Base-by-base conservation (phyloP, 805 yeast genomes). In the Wickerhamiella lipophila region DNA sequence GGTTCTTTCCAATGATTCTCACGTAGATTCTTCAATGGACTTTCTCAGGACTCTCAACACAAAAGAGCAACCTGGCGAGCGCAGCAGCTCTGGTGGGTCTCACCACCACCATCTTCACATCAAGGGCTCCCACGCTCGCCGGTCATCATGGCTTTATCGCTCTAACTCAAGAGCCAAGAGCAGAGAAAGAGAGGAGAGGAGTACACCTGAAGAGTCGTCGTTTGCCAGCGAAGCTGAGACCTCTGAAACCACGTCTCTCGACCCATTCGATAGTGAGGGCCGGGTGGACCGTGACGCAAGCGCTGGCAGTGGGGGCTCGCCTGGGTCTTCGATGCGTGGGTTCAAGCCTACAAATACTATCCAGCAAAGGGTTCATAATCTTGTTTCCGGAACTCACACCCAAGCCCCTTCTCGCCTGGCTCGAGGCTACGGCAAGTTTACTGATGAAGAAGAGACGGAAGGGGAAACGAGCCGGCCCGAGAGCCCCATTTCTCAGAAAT, bases 371-470 rank as follows among this genome's bases (percentile, higher is more conserved):
- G 63, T 65, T 22, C 60, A 63, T 27, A 53, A 55, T 32, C 60
- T 63, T 29, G 55, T 65, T 35, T 55, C 56, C 49, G 55, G 61
- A 21, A 46, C 55, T 16, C 55, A 58, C 11, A 58, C 62, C 40
- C 73, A 75, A 11, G 74, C 74, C 2, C 66, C 74, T 0, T 60
- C 65, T 15, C 79, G 75, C 56, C 78, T 89, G 0, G 95, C 95
- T 0, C 63, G 70, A 4, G 95, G 95, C 0, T 86, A 87, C 62
- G 95, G 95, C 6, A 76, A 77, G 60, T 83, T 74, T 59, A 78
- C 88, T 0, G 80, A 73, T 44, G 53, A 50, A 50, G 15, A 60
- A 54, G 39, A 32, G 23, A 23, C 26, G 8, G 46, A 30, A 5
- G 44, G 9, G 22, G 43, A 25, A 6, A 32, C 19, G 38, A 40